These are phyloP conservation scores for Alternaria longipes DNA, from an alignment of 2,329 filamentous ascomycete genomes.

Conservation along the genomic window DNA sequence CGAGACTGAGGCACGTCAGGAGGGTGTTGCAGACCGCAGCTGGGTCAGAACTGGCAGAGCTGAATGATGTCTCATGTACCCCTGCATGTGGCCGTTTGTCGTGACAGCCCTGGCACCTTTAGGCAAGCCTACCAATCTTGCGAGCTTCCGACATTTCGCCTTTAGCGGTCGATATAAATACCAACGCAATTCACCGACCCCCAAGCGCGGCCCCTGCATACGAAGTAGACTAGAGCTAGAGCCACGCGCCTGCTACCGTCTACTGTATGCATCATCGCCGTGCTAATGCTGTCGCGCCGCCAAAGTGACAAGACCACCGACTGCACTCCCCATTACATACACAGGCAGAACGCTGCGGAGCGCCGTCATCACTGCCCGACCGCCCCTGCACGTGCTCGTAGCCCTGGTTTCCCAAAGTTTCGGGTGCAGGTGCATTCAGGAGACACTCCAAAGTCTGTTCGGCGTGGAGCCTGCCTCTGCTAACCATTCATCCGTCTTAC, in stretches of 20 bases:
- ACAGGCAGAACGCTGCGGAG: background rate
- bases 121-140: constrained; percentile 12
- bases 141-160: constrained; percentile 18
- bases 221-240: constrained; percentile 20
- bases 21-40: constrained; percentile 16
- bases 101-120: constrained; percentile 13
- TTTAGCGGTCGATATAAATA: constrained; percentile 18
- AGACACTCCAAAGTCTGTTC: background rate
- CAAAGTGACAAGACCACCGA: background rate
- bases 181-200: constrained; percentile 11
- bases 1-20: constrained; percentile 12
- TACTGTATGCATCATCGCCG: constrained; percentile 17
- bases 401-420: background rate
- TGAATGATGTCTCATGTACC: constrained; percentile 19
- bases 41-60: constrained; percentile 17
- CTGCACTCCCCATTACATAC: background rate
- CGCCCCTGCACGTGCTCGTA: constrained; percentile 2
- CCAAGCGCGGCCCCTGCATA: constrained; percentile 18
- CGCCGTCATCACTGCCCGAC: constrained; percentile 2
- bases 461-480: background rate
- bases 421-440: background rate
- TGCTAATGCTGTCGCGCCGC: constrained; percentile 6
- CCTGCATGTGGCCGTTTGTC: constrained; percentile 16
- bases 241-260: constrained; percentile 17
- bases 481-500: constrained; percentile 6